phyloP scores from a whole-genome alignment of 768 basidiomycete species.

The Mycena belliarum region DNA sequence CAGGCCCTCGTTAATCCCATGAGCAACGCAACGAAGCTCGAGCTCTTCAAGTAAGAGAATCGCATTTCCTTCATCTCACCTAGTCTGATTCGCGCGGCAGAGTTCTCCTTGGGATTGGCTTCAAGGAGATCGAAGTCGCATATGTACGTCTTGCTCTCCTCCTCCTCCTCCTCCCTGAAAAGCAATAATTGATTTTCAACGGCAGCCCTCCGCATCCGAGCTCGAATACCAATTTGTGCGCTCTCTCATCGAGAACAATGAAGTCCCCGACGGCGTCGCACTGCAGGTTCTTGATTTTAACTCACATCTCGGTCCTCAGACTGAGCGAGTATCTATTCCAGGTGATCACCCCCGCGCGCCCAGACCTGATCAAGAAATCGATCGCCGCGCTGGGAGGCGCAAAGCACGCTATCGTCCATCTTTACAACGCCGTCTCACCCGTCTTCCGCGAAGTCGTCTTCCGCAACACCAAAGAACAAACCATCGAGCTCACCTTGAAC shows the following conservation, averaged over 20 bases:
- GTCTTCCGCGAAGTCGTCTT: slow-evolving; percentile 94
- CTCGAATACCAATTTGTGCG: slow-evolving; percentile 94
- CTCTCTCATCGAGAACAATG: slow-evolving; percentile 77
- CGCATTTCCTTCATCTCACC: background rate
- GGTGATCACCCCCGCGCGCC: slow-evolving; percentile 95
- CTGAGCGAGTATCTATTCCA: no score
- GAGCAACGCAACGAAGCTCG: slow-evolving; percentile 57
- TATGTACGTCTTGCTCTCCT: slow-evolving; percentile 42
- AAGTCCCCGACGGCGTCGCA: slow-evolving; percentile 94
- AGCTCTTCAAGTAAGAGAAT: slow-evolving; percentile 44
- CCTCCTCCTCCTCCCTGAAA: background rate
- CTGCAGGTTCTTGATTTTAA: slow-evolving; percentile 81
- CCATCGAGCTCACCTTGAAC: slow-evolving; percentile 79
- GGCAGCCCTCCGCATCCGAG: slow-evolving; percentile 84
- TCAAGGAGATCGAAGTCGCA: slow-evolving; percentile 97
- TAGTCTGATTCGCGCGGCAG: slow-evolving; percentile 64
- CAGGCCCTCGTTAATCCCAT: slow-evolving; percentile 97
- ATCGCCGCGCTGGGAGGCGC: slow-evolving; percentile 85
- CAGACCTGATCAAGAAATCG: slow-evolving; percentile 90
- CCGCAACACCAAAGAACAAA: slow-evolving; percentile 87
- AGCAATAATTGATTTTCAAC: background rate
- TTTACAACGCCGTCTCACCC: slow-evolving; percentile 98
- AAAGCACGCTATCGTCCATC: slow-evolving; percentile 93
- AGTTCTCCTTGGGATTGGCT: slow-evolving; percentile 55
- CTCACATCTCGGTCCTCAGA: no score